Percentiles rank a stretch among this genome's conserved stretches.
Conservation (phyloP, 1,284 basidiomycete genomes). For the Apiotrichum gamsii region DNA sequence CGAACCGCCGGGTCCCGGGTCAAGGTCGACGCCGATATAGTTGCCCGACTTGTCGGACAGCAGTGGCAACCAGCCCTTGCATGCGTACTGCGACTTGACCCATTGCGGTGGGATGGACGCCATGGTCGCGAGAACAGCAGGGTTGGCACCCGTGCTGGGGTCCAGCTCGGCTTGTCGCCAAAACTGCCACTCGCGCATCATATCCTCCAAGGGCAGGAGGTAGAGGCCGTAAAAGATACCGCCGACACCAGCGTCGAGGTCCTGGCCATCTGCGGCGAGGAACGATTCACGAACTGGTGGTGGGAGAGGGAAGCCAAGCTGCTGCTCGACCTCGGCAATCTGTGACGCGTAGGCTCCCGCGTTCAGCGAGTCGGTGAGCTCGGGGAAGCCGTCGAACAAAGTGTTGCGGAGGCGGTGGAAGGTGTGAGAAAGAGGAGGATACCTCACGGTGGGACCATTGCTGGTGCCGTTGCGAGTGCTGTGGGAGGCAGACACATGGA, state of each 20-base stretch:
- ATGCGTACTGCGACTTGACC: constrained; percentile 84
- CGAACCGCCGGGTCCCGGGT: constrained; percentile 67
- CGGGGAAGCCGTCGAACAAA: constrained; percentile 74
- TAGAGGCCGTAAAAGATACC: constrained; percentile 83
- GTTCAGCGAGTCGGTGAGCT: constrained; percentile 84
- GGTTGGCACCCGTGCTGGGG: constrained; percentile 63
- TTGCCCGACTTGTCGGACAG: constrained; percentile 90
- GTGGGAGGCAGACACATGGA: too few species aligned
- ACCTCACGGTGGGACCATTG: constrained; percentile 29
- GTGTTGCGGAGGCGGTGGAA: constrained; percentile 72
- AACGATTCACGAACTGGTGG: constrained; percentile 76
- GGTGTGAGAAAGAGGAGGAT: constrained; percentile 68
- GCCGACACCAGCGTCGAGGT: constrained; percentile 61
- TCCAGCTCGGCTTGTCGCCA: constrained; percentile 88
- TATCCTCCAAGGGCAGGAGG: constrained; percentile 77
- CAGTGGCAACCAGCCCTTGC: constrained; percentile 92
- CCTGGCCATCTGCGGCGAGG: constrained; percentile 74
- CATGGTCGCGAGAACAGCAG: constrained; percentile 67
- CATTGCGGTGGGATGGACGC: constrained; percentile 83
- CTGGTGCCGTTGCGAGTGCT: too few species aligned
- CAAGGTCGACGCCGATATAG: constrained; percentile 92
- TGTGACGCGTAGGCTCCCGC: constrained; percentile 70
- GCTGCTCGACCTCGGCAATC: constrained; percentile 68
- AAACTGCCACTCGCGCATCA: constrained; percentile 85
- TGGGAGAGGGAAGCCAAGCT: constrained; percentile 73